Conservation (phyloP, 352 stramenopile genomes). For the Phytophthora uliginosa region DNA sequence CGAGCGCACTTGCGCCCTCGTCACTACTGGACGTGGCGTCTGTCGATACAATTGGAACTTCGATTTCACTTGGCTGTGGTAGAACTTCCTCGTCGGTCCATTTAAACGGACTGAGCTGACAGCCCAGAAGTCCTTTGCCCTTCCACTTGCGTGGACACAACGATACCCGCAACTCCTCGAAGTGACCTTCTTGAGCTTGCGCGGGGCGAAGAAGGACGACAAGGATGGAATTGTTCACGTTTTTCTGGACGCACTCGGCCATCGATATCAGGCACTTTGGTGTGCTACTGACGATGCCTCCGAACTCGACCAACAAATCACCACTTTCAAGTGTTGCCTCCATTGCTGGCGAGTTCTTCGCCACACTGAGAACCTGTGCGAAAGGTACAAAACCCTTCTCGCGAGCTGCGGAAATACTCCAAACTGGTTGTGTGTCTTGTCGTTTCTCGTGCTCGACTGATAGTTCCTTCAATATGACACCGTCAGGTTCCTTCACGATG, state of each 20-base stretch:
- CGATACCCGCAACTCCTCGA: slow-evolving; percentile 28
- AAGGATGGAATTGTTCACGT: slow-evolving; percentile 46
- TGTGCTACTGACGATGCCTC: slow-evolving; percentile 50
- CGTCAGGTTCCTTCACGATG: background rate
- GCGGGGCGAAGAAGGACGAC: slow-evolving; percentile 48
- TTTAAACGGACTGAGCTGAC: slow-evolving; percentile 72
- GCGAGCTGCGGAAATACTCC: slow-evolving; percentile 23
- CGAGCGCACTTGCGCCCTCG: slow-evolving; percentile 32
- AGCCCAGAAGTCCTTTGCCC: slow-evolving; percentile 72
- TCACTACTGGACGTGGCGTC: slow-evolving; percentile 8
- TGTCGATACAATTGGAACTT: background rate
- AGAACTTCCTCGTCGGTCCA: slow-evolving; percentile 34
- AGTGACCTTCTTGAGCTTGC: slow-evolving; percentile 1
- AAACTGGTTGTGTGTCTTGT: background rate
- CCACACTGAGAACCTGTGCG: slow-evolving; percentile 59
- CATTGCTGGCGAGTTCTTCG: slow-evolving; percentile 52
- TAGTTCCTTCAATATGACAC: background rate
- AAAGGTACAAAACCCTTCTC: slow-evolving; percentile 41
- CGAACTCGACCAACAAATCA: slow-evolving; percentile 66
- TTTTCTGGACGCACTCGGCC: slow-evolving; percentile 55
- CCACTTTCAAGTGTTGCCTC: slow-evolving; percentile 48
- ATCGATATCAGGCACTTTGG: slow-evolving; percentile 67
- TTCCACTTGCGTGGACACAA: slow-evolving; percentile 65
- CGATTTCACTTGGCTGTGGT: slow-evolving; percentile 1
- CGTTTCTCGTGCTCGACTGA: background rate